Base-by-base conservation (phyloP, 2,329 filamentous ascomycete genomes). In the Pseudonectria foliicola region DNA sequence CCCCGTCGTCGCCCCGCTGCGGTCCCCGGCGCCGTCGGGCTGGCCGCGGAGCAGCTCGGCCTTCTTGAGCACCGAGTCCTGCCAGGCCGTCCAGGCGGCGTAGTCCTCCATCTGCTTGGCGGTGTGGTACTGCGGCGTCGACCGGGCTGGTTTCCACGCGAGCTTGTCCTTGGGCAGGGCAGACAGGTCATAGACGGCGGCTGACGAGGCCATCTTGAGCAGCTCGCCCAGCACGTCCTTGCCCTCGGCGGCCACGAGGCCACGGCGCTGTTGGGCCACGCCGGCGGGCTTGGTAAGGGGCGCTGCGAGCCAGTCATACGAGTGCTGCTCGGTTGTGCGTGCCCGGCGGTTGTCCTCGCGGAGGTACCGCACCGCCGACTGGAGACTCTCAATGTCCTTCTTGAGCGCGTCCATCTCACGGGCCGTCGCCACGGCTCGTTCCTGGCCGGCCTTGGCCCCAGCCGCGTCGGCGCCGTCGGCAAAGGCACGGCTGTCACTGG, bases 361-460 rank as follows among this genome's bases (percentile, higher is more conserved):
- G 21, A 87, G 66, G 56, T 78, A 83, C 10, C 78, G 71, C 29
- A 85, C 75, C 2, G 80, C 78, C 2, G 75, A 71, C 53, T 85
- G 71, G 37, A 83, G 59, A 46, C 67, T 69, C 36, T 68, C 70
- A 49, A 88, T 79, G 40, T 90, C 80, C 46, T 71, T 71, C 57
- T 80, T 78, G 46, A 89, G 73, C 8, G 68, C 67, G 45, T 88
- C 82, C 62, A 88, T 80, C 57, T 90, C 82, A 34, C 79, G 74
- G 18, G 79, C 78, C 2, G 78, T 83, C 4, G 80, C 77, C 30
- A 83, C 80, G 18, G 81, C 78, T 16, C 76, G 73, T 53, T 84
- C 77, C 51, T 80, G 72, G 14, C 76, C 74, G 10, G 73, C 70
- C 58, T 74, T 75, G 39, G 68, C 64, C 11, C 65, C 67, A 12